Evolutionary conservation across 371 early-diverging fungal species (phyloP), one percentile per base, ranked within the genome.

Genomic region (Mucor plumbeus): DNA sequence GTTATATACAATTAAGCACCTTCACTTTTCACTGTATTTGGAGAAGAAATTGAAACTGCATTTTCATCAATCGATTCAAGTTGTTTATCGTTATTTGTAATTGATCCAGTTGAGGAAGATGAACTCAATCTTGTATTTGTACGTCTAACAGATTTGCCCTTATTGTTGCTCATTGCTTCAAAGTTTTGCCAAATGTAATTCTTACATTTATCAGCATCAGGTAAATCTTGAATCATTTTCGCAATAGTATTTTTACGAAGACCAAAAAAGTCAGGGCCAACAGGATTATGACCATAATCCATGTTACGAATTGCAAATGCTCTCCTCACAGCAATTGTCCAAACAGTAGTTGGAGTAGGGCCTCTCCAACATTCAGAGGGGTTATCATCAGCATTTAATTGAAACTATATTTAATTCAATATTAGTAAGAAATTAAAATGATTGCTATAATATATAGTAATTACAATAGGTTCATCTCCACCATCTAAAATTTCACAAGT

Each of bases 191-290:
- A 81, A 19, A 87, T 83, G 66, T 94, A 96, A 56, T 89, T 81
- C 54, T 85, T 82, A 74, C 95, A 95, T 67, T 83, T 81, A 9
- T 88, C 80, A 1, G 90, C 92, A 38, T 88, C 81, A 0, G 93
- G 93, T 59, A 96, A 71, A 59, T 93, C 94, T 79, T 96, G 95
- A 39, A 96, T 92, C 87, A 94, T 87, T 74, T 89, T 92, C 10
- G 90, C 87, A 57, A 96, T 91, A 3, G 93, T 92, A 13, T 93
- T 92, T 59, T 93, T 90, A 17, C 95, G 84, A 60, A 95, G 88
- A 0, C 95, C 96, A 81, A 91, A 95, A 67, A 89, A 94, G 59
- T 96, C 96, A 4, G 95, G 95, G 2, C 96, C 96, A 0, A 91
- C 91, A 31, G 92, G 91, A 21, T 91, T 89, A 55, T 91, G 91